Evolutionary conservation across 1,284 basidiomycete species (phyloP).

Genomic region (Fomitopsis betulina): DNA sequence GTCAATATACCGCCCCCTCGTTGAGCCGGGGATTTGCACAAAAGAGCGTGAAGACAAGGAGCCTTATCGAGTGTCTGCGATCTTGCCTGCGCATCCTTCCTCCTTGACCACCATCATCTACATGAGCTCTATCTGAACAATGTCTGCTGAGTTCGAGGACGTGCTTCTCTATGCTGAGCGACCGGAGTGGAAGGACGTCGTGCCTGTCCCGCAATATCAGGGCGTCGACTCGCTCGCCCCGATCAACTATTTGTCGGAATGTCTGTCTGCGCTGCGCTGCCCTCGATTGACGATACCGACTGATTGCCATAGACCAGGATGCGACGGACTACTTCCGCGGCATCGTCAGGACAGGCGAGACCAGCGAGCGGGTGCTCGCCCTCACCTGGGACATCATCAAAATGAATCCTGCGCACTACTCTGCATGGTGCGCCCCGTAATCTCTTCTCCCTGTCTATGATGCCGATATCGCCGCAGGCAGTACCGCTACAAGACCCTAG

Average conservation of each 20-base stretch:
- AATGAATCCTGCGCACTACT: constrained; percentile 90
- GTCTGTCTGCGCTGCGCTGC: constrained; percentile 44
- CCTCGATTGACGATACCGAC: not conserved
- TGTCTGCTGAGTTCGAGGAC: constrained; percentile 12
- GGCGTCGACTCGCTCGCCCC: constrained; percentile 74
- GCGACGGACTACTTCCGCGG: constrained; percentile 90
- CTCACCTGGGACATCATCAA: constrained; percentile 85
- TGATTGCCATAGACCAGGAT: constrained; percentile 69
- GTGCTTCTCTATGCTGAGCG: constrained; percentile 51
- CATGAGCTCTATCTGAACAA: not conserved
- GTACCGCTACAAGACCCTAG: constrained; percentile 83
- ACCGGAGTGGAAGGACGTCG: constrained; percentile 76
- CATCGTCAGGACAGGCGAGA: constrained; percentile 71
- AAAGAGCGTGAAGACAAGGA: not conserved
- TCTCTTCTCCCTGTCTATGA: not conserved
- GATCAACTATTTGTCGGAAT: constrained; percentile 85
- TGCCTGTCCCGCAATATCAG: constrained; percentile 81
- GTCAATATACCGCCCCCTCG: constrained; percentile 5
- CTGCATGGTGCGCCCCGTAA: constrained; percentile 67
- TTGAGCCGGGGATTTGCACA: not conserved
- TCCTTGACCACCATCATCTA: not conserved
- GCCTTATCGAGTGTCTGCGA: too few relatives aligned
- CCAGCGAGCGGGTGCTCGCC: constrained; percentile 74
- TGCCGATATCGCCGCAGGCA: constrained; percentile 54
- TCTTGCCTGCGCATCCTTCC: not conserved